These are phyloP conservation scores for Dictyostelium capitatum DNA, from an alignment of 78 protist genomes.

Conservation along the genomic window DNA sequence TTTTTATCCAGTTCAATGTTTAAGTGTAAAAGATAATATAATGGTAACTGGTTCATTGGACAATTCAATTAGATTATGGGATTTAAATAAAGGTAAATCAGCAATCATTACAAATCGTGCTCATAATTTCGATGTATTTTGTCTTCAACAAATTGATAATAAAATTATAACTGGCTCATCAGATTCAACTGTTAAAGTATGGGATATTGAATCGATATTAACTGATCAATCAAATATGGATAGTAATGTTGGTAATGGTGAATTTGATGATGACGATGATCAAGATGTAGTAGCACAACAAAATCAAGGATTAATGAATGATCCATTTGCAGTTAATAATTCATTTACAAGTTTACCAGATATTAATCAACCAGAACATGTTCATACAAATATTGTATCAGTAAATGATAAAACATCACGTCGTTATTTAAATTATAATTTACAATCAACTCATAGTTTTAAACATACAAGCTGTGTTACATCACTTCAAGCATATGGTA, in stretches of 20 bases:
- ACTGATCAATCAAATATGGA: background rate
- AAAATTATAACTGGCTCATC: conserved; percentile 25
- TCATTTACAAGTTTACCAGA: conserved; percentile 23
- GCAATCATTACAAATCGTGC: conserved; percentile 35
- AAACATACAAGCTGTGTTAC: conserved; percentile 57
- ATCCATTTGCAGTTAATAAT: conserved; percentile 19
- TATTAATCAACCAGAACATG: conserved; percentile 22
- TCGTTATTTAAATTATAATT: conserved; percentile 29
- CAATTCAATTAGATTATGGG: conserved; percentile 56
- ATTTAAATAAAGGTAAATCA: conserved; percentile 8
- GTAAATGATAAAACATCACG: conserved; percentile 4
- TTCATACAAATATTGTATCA: conserved; percentile 1
- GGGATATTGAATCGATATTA: conserved; percentile 1
- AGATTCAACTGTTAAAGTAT: conserved; percentile 57
- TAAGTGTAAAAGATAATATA: conserved; percentile 1
- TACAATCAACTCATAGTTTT: background rate
- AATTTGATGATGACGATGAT: background rate
- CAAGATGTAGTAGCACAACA: background rate
- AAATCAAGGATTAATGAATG: background rate
- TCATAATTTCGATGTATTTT: conserved; percentile 71
- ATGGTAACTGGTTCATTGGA: conserved; percentile 66
- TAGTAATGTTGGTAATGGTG: too few relatives aligned
- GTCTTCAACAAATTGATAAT: conserved; percentile 36
- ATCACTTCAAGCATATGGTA: conserved; percentile 35
- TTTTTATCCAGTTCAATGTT: conserved; percentile 57